phyloP scores from a whole-genome alignment of 768 basidiomycete genomes.

The Clitopilus hobsonii region DNA sequence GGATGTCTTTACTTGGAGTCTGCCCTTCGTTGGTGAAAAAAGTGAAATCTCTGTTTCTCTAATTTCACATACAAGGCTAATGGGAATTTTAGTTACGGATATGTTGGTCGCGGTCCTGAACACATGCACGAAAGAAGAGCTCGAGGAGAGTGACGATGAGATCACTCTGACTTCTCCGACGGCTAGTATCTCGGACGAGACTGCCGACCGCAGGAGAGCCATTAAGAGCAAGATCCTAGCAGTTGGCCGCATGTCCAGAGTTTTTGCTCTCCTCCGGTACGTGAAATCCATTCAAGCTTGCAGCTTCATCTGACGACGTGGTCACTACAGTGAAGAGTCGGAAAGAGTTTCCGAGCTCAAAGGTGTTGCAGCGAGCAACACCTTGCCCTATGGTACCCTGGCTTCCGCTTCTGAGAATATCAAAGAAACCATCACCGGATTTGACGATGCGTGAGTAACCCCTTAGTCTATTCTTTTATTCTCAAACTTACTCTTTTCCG shows the following conservation, averaged over 20 bases:
- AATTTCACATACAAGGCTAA: slow-evolving; percentile 5
- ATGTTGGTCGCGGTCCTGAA: slow-evolving; percentile 97
- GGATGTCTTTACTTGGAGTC: slow-evolving; percentile 99
- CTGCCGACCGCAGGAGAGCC: slow-evolving; percentile 73
- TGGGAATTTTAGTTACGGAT: slow-evolving; percentile 71
- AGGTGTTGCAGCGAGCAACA: slow-evolving; percentile 73
- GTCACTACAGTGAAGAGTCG: slow-evolving; percentile 77
- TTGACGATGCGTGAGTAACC: slow-evolving; percentile 87
- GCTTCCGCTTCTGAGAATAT: slow-evolving; percentile 91
- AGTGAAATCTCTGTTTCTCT: slow-evolving; percentile 45
- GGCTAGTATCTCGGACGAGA: slow-evolving; percentile 40
- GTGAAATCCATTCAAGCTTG: slow-evolving; percentile 18
- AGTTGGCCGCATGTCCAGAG: slow-evolving; percentile 92
- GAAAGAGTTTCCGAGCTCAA: slow-evolving; percentile 97
- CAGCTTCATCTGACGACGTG: neutral
- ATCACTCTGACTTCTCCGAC: slow-evolving; percentile 33
- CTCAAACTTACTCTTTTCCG: neutral
- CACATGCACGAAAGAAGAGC: slow-evolving; percentile 93
- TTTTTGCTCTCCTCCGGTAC: slow-evolving; percentile 92
- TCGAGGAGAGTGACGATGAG: slow-evolving; percentile 78
- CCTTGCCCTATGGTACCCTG: slow-evolving; percentile 78
- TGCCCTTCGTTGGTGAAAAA: slow-evolving; percentile 98
- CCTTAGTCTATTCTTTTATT: neutral
- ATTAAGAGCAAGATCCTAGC: slow-evolving; percentile 99
- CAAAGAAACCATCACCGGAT: slow-evolving; percentile 88